These are phyloP conservation scores for Raddia distichophylla DNA, from an alignment of 176 grass and related monocot species.

Conservation along the genomic window DNA sequence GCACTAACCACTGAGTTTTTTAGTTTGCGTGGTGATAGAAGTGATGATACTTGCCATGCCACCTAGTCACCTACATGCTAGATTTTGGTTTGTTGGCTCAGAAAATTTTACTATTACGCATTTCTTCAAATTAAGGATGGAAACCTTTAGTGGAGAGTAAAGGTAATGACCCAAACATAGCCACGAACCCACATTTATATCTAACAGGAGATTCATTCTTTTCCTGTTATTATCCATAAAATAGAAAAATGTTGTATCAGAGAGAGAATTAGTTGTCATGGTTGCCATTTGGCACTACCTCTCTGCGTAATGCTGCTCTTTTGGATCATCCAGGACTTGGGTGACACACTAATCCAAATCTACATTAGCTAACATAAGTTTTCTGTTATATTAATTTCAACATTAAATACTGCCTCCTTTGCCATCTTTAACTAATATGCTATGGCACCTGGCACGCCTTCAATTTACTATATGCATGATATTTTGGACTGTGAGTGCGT, in stretches of 20 bases:
- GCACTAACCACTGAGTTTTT: slow-evolving; percentile 4
- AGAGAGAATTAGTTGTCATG: not conserved
- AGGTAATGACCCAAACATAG: not conserved
- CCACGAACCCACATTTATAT: slow-evolving; percentile 6
- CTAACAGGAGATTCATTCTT: not conserved
- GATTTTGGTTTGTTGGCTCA: not conserved
- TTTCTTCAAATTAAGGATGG: not conserved
- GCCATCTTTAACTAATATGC: not conserved
- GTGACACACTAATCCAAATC: not conserved
- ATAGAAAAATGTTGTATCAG: not conserved
- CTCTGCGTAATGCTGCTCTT: slow-evolving; percentile 5
- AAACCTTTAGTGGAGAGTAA: slow-evolving; percentile 1
- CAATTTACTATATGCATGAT: slow-evolving; percentile 5
- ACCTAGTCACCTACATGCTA: not conserved
- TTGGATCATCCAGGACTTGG: not conserved
- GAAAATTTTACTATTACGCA: not conserved
- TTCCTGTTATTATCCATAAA: not conserved
- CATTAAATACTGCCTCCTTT: not conserved
- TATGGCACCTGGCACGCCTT: slow-evolving; percentile 3
- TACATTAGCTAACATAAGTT: not conserved
- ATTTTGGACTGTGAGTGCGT: slow-evolving; percentile 17
- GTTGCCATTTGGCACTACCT: not conserved
- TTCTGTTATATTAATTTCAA: slow-evolving; percentile 4
- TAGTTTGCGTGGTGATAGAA: not conserved
- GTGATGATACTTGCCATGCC: not conserved